These are phyloP conservation scores for Astraeus odoratus DNA, from an alignment of 768 basidiomycete species.

Conservation along the genomic window DNA sequence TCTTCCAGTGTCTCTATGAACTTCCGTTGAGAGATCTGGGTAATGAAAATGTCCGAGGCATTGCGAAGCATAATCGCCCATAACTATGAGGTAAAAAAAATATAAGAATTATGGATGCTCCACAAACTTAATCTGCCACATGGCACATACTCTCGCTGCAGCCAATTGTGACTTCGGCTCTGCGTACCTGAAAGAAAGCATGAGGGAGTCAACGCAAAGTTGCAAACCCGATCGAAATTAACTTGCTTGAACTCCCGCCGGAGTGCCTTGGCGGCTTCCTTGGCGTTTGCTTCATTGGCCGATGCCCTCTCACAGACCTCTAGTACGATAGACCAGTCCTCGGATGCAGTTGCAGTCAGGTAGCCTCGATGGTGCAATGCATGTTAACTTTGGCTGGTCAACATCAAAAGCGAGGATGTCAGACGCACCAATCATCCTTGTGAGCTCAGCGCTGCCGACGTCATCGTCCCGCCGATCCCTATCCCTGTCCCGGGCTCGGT, in stretches of 20 bases:
- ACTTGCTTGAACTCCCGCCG: slow-evolving; percentile 80
- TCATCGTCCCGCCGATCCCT: slow-evolving; percentile 35
- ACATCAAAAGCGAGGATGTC: background rate
- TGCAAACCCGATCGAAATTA: slow-evolving; percentile 1
- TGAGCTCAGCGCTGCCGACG: slow-evolving; percentile 45
- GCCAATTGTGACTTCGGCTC: slow-evolving; percentile 71
- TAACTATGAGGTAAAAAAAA: slow-evolving; percentile 40
- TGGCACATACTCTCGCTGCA: slow-evolving; percentile 57
- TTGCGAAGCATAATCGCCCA: slow-evolving; percentile 92
- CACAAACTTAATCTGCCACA: background rate
- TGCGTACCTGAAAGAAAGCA: slow-evolving; percentile 46
- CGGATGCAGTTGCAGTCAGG: slow-evolving; percentile 69
- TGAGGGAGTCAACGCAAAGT: slow-evolving; percentile 1
- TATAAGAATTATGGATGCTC: too few relatives aligned
- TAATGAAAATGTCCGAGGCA: slow-evolving; percentile 62
- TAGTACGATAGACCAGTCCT: slow-evolving; percentile 76
- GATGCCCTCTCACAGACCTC: slow-evolving; percentile 85
- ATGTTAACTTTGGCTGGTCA: slow-evolving; percentile 1
- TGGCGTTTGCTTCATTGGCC: slow-evolving; percentile 61
- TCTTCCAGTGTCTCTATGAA: slow-evolving; percentile 78
- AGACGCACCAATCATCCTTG: slow-evolving; percentile 63
- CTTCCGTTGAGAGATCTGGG: slow-evolving; percentile 65
- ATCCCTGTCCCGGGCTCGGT: slow-evolving; percentile 22
- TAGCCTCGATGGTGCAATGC: slow-evolving; percentile 50
- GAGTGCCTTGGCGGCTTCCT: slow-evolving; percentile 78